Base-by-base conservation (phyloP, 2,329 filamentous ascomycete species). In the Pseudogymnoascus sp. region DNA sequence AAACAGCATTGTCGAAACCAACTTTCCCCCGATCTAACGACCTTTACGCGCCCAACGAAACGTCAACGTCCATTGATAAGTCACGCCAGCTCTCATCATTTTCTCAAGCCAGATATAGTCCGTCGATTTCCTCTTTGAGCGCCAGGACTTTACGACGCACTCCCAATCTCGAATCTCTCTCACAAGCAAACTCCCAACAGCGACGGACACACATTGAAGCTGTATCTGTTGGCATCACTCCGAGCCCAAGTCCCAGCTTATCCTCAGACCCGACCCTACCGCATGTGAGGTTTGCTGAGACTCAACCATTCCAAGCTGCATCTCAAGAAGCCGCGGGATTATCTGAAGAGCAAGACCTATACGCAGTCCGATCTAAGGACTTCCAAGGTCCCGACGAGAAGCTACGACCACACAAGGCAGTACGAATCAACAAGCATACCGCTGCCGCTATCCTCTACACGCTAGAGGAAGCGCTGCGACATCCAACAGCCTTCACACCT, bases 361-460 rank as follows among this genome's bases (percentile, higher is more conserved):
- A 53, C 66, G 39, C 64, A 61, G 62, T 66, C 57, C 66, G 64
- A 59, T 63, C 65, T 22, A 62, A 61, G 43, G 62, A 64, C 38
- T 43, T 20, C 25, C 28, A 60, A 35, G 67, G 67, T 5, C 66
- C 64, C 18, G 61, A 68, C 65, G 61, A 63, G n/a, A 61, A 61
- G 63, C 70, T 73, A 58, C 72, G 76, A 60, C 73, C 77, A 41
- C 79, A 81, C 64, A 77, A 78, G 6, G 75, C 76, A 60, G 72
- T 81, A 64, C 85, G 84, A 69, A 87, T 97, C 73, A 96, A 91
- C 57, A 87, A 85, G 68, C 86, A 89, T 66, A 96, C 91, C 53
- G 89, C 90, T 66, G 90, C 89, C 73, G 93, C 94, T 37, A 92
- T 99, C 72, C 87, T 96, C 68, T 97, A 89, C 78, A 86, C 91